Evolutionary conservation across 805 yeast species (phyloP), one percentile per base, ranked within the genome.

Genomic region (Wickerhamiella spandovensis): DNA sequence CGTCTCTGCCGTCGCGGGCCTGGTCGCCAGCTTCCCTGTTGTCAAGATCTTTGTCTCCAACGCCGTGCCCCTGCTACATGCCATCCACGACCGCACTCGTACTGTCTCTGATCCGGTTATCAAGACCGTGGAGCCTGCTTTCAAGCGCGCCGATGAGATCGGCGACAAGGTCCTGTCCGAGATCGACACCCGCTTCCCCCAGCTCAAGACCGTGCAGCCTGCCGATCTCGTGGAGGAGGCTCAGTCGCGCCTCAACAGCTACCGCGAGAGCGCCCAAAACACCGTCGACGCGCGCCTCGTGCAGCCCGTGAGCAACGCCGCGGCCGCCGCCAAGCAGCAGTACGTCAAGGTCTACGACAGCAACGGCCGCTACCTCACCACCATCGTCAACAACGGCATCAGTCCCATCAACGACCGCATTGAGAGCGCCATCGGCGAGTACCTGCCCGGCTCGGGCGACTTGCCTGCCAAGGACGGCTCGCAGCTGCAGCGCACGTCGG

Each of bases 161-260:
- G 72, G 81, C n/a, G 82, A 83, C 56, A 58, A 67, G 28, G 66
- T 76, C n/a, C 74, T 88, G 57, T 63, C 61, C 51, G 61, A 69
- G 35, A 67, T 86, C 43, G 95, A 88, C 58, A 62, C 64, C 52
- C 61, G 67, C 42, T 67, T 77, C 20, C 95, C 95, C 3, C 68
- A 70, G 38, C 65, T 81, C 50, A 77, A 78, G 67, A 74, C 82
- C 1, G 70, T 75, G 51, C 67, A 69, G 48, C 90, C 92, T 25
- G 66, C 74, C 49, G 70, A 67, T 37, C 67, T 70, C n/a, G 67
- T 74, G 10, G 68, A 66, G 25, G 67, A 67, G 38, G 72, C 71
- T 41, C 61, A 65, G 43, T 61, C 66, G 52, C 71, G 71, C 51
- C 63, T 68, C 22, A 64, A 62, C 17, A 57, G 61, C 21, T 69